Evolutionary conservation across 768 basidiomycete species (phyloP), one percentile per base, ranked within the genome.

Genomic region (Serpula lacrymans): DNA sequence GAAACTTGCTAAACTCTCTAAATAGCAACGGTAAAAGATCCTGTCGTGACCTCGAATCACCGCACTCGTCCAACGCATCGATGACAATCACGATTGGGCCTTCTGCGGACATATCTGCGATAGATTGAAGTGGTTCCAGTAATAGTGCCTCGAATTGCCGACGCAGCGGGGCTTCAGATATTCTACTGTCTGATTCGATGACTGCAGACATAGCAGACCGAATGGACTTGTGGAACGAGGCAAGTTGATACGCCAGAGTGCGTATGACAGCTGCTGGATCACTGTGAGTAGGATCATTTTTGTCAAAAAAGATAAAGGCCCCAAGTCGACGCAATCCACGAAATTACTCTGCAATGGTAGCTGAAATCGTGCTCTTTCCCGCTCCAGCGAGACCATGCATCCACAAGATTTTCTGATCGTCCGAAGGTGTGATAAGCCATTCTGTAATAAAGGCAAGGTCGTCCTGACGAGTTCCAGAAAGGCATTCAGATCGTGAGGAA

Each of bases 21-120:
- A 42, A 37, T 11, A 57, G 36, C 17, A 50, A 17, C 9, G 25
- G 21, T 18, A 57, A 13, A 2, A 57, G 39, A 12, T n/a, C 38
- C 2, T 37, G 23, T 9, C 55, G 41, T 14, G 40, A 36, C 2
- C 10, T 6, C 3, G 14, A 16, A 22, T 44, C 29, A 11, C 47
- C 55, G 25, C 55, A 56, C 43, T 56, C 56, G 37, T 57, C 56
- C 5, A 58, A 33, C n/a, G 52, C 56, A 45, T 58, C 56, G 13
- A 58, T 21, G 20, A 58, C 42, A 31, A 58, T 43, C 11, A 57
- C 28, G 29, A 48, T 40, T 2, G 49, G 42, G 5, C 41, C 46
- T 16, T 7, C n/a, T n/a, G 17, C 32, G 6, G 21, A 24, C 14
- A n/a, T 23, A 13, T 29, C 21, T 12, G 21, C 45, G 24, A 18